phyloP scores from a whole-genome alignment of 2,329 filamentous ascomycete genomes.

The Penicillium freii region DNA sequence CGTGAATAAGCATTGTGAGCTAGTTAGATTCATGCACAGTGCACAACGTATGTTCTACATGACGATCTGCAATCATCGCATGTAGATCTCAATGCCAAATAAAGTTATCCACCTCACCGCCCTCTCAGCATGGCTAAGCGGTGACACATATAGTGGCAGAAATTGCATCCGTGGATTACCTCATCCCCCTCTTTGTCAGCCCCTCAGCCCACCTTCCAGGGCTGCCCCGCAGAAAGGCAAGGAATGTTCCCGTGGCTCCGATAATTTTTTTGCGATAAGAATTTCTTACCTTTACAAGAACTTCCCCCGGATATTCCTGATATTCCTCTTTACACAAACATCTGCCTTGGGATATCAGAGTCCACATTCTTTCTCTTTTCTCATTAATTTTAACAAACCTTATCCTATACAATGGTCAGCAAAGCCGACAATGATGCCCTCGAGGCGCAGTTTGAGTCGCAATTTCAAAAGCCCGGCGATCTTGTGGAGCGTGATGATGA shows the following conservation, averaged over 20 bases:
- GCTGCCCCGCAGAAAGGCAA: constrained; percentile 24
- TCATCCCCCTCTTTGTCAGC: constrained; percentile 18
- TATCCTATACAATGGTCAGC: constrained; percentile 28
- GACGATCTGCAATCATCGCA: neutral
- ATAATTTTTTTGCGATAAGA: constrained; percentile 23
- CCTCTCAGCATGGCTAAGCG: neutral
- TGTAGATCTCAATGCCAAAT: too few relatives aligned
- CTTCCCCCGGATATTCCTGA: neutral
- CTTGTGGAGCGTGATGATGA: constrained; percentile 42
- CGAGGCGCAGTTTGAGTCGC: constrained; percentile 26
- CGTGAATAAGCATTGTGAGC: neutral
- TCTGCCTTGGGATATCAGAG: neutral
- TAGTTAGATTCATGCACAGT: neutral
- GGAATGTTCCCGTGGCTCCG: constrained; percentile 34
- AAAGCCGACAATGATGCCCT: constrained; percentile 23
- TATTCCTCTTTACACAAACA: neutral
- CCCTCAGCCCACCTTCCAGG: neutral
- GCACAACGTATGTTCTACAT: neutral
- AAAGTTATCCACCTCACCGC: neutral
- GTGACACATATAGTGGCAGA: neutral
- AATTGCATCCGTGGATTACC: neutral
- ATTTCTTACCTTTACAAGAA: constrained; percentile 4
- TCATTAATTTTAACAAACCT: neutral
- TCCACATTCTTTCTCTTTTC: neutral
- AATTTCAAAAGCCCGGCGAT: constrained; percentile 41